Evolutionary conservation across 352 stramenopile genomes (phyloP).

Genomic region (Thalassiosira sp.): DNA sequence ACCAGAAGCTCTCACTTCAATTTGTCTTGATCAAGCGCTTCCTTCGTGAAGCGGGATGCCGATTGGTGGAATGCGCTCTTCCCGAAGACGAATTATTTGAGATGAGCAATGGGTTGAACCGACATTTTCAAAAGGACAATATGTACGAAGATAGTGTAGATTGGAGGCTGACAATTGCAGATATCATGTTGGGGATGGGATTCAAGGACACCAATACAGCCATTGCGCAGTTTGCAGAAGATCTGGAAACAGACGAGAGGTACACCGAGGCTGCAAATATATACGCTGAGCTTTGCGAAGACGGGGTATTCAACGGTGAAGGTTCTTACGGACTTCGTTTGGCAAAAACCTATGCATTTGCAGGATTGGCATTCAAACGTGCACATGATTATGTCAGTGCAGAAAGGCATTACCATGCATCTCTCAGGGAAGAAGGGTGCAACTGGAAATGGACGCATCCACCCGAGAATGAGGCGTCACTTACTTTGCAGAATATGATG

Average conservation of each 20-base stretch:
- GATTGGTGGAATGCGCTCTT: background rate
- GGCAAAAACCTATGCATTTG: slow-evolving; percentile 5
- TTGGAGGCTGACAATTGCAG: background rate
- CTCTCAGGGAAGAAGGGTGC: background rate
- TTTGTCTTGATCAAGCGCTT: background rate
- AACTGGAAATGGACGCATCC: background rate
- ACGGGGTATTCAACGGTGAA: background rate
- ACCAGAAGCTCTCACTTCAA: background rate
- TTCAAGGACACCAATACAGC: background rate
- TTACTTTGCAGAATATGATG: background rate
- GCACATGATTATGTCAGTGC: slow-evolving; percentile 2
- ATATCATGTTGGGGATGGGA: background rate
- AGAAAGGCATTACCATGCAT: background rate
- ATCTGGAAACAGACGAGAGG: background rate
- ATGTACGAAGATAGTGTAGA: background rate
- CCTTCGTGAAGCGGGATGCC: background rate
- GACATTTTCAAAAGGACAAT: background rate
- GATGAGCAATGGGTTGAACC: background rate
- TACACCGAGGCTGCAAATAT: background rate
- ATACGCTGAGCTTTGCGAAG: background rate
- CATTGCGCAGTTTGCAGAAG: background rate
- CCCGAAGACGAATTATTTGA: background rate
- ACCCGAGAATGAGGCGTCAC: background rate
- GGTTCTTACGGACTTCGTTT: background rate
- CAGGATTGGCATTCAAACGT: slow-evolving; percentile 13